A percentile compares a stretch with the other conserved stretches of the same genome.
Conservation (phyloP, 2,329 filamentous ascomycete genomes). For the Zymoseptoria brevis region DNA sequence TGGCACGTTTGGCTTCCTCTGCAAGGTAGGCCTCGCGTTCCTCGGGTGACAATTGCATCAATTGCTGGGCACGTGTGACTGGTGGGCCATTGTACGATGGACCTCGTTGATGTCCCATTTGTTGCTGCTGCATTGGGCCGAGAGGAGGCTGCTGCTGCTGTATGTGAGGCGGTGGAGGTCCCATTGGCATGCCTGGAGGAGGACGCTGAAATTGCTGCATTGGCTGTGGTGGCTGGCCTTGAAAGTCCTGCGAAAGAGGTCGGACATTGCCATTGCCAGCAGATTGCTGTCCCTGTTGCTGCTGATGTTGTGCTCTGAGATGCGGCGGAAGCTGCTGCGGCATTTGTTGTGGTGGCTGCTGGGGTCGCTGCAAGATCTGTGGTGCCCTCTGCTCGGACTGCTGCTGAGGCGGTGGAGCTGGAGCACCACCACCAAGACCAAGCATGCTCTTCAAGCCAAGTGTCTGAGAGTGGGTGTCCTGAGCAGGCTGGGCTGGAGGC, state of each 20-base stretch:
- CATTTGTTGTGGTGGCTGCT: conserved; percentile 26
- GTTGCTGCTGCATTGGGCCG: conserved; percentile 22
- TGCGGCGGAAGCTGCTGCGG: conserved; percentile 25
- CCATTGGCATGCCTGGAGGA: conserved; percentile 15
- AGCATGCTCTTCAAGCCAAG: conserved; percentile 30
- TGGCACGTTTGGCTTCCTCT: conserved; percentile 89
- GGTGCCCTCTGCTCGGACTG: conserved; percentile 27
- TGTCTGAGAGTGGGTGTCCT: conserved; percentile 22
- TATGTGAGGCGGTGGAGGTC: conserved; percentile 15
- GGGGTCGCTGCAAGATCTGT: conserved; percentile 45
- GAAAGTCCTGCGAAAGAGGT: conserved; percentile 20
- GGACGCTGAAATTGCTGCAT: conserved; percentile 21
- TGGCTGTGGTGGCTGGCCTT: conserved; percentile 19
- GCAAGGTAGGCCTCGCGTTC: conserved; percentile 77
- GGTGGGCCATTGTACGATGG: conserved; percentile 45
- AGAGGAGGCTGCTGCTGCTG: conserved; percentile 30
- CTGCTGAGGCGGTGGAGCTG: conserved; percentile 13
- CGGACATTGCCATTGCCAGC: conserved; percentile 13
- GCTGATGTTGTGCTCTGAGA: conserved; percentile 30
- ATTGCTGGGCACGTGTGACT: conserved; percentile 62
- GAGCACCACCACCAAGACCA: conserved; percentile 19
- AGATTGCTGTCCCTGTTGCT: conserved; percentile 31
- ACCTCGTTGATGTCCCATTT: conserved; percentile 31
- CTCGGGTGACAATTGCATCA: conserved; percentile 70
- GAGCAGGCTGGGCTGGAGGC: conserved; percentile 14